Percentiles rank a stretch among this genome's conserved stretches.
phyloP scores from a whole-genome alignment of 441 rosid species.

The Gossypium aridum region DNA sequence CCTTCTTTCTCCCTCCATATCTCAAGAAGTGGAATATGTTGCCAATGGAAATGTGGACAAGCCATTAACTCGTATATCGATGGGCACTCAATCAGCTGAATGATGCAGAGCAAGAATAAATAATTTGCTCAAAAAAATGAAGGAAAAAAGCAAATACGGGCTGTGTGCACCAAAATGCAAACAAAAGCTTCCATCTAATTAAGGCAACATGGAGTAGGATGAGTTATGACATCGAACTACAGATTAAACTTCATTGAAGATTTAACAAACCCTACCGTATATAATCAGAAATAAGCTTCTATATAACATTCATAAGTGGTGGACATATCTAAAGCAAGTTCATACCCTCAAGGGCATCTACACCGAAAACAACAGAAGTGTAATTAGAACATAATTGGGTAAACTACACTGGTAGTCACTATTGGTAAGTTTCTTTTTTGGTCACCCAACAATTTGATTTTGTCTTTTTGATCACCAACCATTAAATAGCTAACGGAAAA shows the following conservation, averaged over 20 bases:
- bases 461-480: no score
- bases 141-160: neutral
- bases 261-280: neutral
- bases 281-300: neutral
- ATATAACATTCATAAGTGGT: neutral
- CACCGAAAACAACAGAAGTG: constrained; percentile 2
- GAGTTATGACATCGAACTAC: neutral
- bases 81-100: constrained; percentile 97
- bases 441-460: no score
- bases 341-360: neutral
- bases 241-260: neutral
- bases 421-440: no score
- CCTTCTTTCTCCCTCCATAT: constrained; percentile 69
- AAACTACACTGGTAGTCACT: no score
- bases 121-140: neutral
- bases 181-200: neutral
- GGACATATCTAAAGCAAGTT: neutral
- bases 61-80: constrained; percentile 89
- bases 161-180: neutral
- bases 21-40: constrained; percentile 62
- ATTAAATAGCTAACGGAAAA: no score
- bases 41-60: constrained; percentile 69
- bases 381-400: neutral
- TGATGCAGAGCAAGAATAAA: constrained; percentile 10
- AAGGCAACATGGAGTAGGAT: neutral